Evolutionary conservation across 2,329 filamentous ascomycete species (phyloP).

Genomic region (Aaosphaeria pasadenensis): DNA sequence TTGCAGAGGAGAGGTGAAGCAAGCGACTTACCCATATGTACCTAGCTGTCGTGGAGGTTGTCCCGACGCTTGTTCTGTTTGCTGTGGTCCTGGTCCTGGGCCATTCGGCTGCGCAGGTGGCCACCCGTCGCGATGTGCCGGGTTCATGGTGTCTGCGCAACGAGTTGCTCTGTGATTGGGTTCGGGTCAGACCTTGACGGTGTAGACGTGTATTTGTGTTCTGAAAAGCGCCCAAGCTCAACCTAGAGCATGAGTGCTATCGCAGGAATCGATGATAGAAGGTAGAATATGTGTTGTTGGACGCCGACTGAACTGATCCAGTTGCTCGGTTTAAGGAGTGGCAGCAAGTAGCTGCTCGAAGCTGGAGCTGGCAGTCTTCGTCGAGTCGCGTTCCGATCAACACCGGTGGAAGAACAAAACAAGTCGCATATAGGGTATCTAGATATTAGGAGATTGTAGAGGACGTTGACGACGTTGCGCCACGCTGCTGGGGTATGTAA

Average conservation of each 20-base stretch:
- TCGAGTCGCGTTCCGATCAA: too few relatives aligned
- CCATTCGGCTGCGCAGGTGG: slow-evolving; percentile 49
- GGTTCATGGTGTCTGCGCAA: slow-evolving; percentile 39
- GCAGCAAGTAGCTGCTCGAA: too few relatives aligned
- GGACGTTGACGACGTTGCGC: too few relatives aligned
- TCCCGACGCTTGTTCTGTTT: slow-evolving; percentile 32
- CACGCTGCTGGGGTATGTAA: too few relatives aligned
- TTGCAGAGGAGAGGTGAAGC: neutral
- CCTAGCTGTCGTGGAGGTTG: slow-evolving; percentile 33
- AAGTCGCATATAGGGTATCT: too few relatives aligned
- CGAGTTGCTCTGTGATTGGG: slow-evolving; percentile 24
- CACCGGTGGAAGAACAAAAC: too few relatives aligned
- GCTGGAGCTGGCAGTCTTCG: too few relatives aligned
- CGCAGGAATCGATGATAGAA: slow-evolving; percentile 4
- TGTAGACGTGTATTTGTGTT: slow-evolving; percentile 14
- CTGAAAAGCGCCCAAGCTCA: slow-evolving; percentile 5
- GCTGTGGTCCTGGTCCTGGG: slow-evolving; percentile 46
- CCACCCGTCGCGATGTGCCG: slow-evolving; percentile 41
- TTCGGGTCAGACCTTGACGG: slow-evolving; percentile 1
- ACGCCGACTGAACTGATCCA: too few relatives aligned
- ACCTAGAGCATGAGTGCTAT: slow-evolving; percentile 21
- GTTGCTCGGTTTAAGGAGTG: too few relatives aligned
- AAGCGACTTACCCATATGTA: slow-evolving; percentile 30
- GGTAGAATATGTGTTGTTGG: neutral
- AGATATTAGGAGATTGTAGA: too few relatives aligned